phyloP scores from a whole-genome alignment of 2,329 filamentous ascomycete species.

The Nemania sp. region DNA sequence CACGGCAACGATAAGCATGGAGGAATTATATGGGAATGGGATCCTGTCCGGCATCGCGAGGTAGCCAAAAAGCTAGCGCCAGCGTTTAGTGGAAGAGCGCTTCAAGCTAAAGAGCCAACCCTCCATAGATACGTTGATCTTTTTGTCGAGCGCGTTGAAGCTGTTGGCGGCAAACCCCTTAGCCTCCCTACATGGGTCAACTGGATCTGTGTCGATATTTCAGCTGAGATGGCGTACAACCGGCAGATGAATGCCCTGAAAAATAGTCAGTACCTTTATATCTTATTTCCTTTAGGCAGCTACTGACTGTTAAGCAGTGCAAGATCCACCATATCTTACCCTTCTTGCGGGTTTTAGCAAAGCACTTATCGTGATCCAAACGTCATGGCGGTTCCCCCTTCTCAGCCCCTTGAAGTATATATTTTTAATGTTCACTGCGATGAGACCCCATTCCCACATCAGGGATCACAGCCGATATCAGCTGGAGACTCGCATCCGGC shows the following conservation, averaged over 20 bases:
- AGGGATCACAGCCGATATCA: conserved; percentile 9
- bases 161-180: conserved; percentile 17
- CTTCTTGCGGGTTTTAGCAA: conserved; percentile 32
- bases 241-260: conserved; percentile 23
- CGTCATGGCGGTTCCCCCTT: conserved; percentile 33
- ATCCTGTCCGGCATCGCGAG: conserved; percentile 39
- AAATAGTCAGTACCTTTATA: conserved; percentile 29
- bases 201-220: conserved; percentile 41
- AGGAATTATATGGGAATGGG: conserved; percentile 41
- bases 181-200: conserved; percentile 34
- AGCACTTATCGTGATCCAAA: conserved; percentile 32
- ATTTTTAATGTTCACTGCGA: neutral
- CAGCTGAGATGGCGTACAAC: conserved; percentile 36
- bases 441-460: conserved; percentile 11
- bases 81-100: conserved; percentile 41
- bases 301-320: neutral
- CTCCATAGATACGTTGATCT: conserved; percentile 40
- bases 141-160: conserved; percentile 36
- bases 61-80: conserved; percentile 42
- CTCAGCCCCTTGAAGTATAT: conserved; percentile 31
- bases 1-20: conserved; percentile 29
- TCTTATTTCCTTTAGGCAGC: too few relatives aligned
- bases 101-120: conserved; percentile 37
- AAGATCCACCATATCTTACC: conserved; percentile 27
- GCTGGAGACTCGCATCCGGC: conserved; percentile 21